Evolutionary conservation across 345 rosid genomes (phyloP).

Genomic region (Hypericum perforatum): DNA sequence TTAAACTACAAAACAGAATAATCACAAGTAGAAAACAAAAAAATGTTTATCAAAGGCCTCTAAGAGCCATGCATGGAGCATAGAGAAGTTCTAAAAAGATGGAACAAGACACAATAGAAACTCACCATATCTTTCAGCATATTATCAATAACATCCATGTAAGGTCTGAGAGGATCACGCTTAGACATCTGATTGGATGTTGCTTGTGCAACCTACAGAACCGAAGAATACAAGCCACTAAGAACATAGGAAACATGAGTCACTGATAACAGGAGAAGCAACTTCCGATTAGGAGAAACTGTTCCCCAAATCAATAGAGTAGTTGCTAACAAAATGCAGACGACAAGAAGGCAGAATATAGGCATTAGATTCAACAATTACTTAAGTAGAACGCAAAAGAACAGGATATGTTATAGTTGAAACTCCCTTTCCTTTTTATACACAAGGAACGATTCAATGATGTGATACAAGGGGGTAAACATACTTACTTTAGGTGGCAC

Average conservation of each 20-base stretch:
- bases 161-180: slow-evolving; percentile 94
- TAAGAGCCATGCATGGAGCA: neutral
- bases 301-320: too few species aligned
- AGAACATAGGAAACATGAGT: neutral
- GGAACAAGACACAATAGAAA: neutral
- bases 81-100: slow-evolving; percentile 1
- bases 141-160: slow-evolving; percentile 87
- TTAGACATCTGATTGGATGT: slow-evolving; percentile 99
- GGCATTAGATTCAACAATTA: too few species aligned
- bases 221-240: slow-evolving; percentile 7
- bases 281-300: too few species aligned
- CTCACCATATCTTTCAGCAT: slow-evolving; percentile 82
- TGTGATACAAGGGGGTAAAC: too few species aligned
- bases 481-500: too few species aligned
- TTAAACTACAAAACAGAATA: slow-evolving; percentile 47
- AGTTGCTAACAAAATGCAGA: too few species aligned
- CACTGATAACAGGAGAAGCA: neutral
- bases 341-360: too few species aligned
- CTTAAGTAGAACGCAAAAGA: too few species aligned
- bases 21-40: slow-evolving; percentile 9
- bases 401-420: too few species aligned
- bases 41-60: too few species aligned
- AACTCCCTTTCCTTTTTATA: too few species aligned
- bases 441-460: too few species aligned
- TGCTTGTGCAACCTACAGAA: slow-evolving; percentile 88